Conservation (phyloP, 257 asterid genomes). For the Solanum virginianum region DNA sequence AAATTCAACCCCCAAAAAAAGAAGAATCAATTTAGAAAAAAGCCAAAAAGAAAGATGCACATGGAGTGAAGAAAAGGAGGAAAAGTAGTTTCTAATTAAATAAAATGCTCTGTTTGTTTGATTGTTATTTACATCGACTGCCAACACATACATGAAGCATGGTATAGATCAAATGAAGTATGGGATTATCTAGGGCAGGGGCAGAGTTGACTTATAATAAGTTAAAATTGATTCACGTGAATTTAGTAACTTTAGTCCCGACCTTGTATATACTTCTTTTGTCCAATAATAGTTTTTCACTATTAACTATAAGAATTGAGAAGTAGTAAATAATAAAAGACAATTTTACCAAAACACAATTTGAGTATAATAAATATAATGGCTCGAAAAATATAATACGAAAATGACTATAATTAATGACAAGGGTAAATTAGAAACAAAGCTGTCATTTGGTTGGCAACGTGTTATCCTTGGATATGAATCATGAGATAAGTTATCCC, state of each 20-base stretch:
- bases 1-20: background rate
- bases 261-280: too few species aligned
- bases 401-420: too few species aligned
- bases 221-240: background rate
- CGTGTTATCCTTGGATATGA: too few species aligned
- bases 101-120: background rate
- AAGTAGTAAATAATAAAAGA: too few species aligned
- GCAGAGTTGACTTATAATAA: background rate
- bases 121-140: background rate
- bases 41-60: background rate
- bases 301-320: too few species aligned
- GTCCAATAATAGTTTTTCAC: too few species aligned
- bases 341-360: too few species aligned
- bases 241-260: background rate
- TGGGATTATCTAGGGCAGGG: background rate
- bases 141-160: background rate
- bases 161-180: background rate
- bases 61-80: background rate
- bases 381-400: too few species aligned
- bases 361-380: too few species aligned
- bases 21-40: background rate
- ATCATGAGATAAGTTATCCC: too few species aligned
- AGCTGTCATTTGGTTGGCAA: too few species aligned
- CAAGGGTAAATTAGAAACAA: too few species aligned
- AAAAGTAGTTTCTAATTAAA: background rate